Percentiles rank a stretch among this genome's conserved stretches.
These are phyloP conservation scores for Jamesozyma jinghongensis DNA, from an alignment of 805 yeast genomes.

Conservation along the genomic window DNA sequence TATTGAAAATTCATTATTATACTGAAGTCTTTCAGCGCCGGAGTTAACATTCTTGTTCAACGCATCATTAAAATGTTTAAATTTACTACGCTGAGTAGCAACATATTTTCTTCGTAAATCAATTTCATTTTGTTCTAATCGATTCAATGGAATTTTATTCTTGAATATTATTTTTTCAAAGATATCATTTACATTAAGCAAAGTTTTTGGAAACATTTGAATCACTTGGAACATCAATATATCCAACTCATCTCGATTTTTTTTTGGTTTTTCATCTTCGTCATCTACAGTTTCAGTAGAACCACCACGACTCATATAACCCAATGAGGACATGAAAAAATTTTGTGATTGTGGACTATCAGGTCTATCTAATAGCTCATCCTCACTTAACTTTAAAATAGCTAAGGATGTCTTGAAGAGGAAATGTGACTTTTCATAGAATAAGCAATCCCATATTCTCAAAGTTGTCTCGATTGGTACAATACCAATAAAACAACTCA, in stretches of 20 bases:
- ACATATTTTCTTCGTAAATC: conserved; percentile 70
- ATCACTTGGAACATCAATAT: conserved; percentile 71
- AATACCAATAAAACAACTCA: conserved; percentile 87
- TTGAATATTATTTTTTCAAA: conserved; percentile 62
- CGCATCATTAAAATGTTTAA: conserved; percentile 5
- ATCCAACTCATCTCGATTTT: conserved; percentile 32
- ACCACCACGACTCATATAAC: conserved; percentile 1
- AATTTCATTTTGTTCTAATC: conserved; percentile 72
- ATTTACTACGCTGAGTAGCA: conserved; percentile 41
- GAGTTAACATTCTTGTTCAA: not conserved
- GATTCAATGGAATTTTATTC: conserved; percentile 59
- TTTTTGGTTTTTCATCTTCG: not conserved
- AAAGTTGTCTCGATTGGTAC: conserved; percentile 82
- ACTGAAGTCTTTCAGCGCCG: not conserved
- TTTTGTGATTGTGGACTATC: not conserved
- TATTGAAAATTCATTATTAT: conserved; percentile 4
- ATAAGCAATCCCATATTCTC: conserved; percentile 89
- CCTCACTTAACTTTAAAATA: conserved; percentile 65
- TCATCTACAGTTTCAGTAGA: conserved; percentile 1
- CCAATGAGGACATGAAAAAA: conserved; percentile 3
- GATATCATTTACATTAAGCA: conserved; percentile 58
- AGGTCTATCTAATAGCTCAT: conserved; percentile 37
- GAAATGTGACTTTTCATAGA: conserved; percentile 84
- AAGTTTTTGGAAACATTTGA: conserved; percentile 68
- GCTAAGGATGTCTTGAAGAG: conserved; percentile 76